Conservation (phyloP, 225 moss, liverwort and hornwort genomes). For the Neckera pumila region DNA sequence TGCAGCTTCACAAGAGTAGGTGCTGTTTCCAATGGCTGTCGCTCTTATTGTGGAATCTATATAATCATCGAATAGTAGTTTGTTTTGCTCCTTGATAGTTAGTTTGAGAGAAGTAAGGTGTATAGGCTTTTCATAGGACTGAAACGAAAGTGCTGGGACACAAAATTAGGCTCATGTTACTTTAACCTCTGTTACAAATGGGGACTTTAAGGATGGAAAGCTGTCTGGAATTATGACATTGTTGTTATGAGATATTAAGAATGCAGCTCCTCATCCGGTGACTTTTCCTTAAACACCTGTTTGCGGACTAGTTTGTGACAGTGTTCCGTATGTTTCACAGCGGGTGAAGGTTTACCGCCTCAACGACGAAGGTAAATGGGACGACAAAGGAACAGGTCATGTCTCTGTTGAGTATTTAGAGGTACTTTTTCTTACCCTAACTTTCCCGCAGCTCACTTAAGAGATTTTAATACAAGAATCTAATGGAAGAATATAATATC, state of each 20-base stretch:
- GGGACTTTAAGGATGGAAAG: background rate
- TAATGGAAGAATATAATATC: background rate
- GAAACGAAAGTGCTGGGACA: background rate
- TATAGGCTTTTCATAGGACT: background rate
- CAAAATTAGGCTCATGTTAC: background rate
- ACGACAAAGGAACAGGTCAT: constrained; percentile 99
- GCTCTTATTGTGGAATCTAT: background rate
- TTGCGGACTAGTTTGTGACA: constrained; percentile 1
- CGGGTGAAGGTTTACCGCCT: constrained; percentile 99
- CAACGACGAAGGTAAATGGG: constrained; percentile 99
- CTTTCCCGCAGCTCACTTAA: background rate
- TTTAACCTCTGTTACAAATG: background rate
- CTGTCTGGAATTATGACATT: background rate
- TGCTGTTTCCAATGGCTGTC: background rate
- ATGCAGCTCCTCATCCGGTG: background rate
- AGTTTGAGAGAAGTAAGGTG: background rate
- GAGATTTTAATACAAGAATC: background rate
- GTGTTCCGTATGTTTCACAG: constrained; percentile 26
- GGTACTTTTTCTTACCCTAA: constrained; percentile 35
- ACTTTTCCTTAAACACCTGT: background rate
- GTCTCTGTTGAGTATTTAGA: constrained; percentile 98
- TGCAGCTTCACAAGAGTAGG: background rate
- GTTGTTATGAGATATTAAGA: background rate
- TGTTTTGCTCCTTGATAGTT: background rate
- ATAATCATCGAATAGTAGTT: background rate